phyloP scores from a whole-genome alignment of 345 rosid genomes.

The Orychophragmus violaceus region DNA sequence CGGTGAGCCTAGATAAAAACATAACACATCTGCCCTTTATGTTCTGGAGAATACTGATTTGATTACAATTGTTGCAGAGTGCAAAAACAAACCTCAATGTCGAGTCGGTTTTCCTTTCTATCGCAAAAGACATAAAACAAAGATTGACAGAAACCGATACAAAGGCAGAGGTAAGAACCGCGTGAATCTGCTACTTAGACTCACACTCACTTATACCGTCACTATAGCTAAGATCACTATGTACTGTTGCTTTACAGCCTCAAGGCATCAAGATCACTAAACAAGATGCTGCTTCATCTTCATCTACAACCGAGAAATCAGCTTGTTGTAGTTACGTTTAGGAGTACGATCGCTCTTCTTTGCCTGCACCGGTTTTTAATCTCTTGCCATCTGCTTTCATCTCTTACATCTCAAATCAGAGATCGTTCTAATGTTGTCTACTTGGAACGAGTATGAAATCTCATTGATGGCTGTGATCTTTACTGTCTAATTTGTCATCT shows the following conservation, averaged over 20 bases:
- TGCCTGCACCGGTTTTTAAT: slow-evolving; percentile 9
- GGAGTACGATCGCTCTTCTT: slow-evolving; percentile 22
- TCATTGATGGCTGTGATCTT: slow-evolving; percentile 33
- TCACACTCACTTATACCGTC: background rate
- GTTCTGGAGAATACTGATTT: background rate
- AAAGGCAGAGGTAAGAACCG: slow-evolving; percentile 26
- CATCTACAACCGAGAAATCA: slow-evolving; percentile 46
- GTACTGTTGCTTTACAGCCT: slow-evolving; percentile 34
- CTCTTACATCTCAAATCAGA: slow-evolving; percentile 31
- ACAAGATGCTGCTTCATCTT: slow-evolving; percentile 38
- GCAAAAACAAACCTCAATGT: slow-evolving; percentile 55
- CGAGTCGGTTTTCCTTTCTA: slow-evolving; percentile 54
- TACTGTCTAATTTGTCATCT: slow-evolving; percentile 25
- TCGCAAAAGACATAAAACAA: slow-evolving; percentile 54
- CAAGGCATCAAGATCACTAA: slow-evolving; percentile 64
- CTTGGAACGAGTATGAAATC: slow-evolving; percentile 28
- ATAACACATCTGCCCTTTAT: background rate
- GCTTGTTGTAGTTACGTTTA: slow-evolving; percentile 56
- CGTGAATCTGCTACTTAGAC: background rate
- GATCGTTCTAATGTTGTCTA: slow-evolving; percentile 21
- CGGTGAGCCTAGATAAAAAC: slow-evolving; percentile 34
- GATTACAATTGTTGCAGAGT: slow-evolving; percentile 35
- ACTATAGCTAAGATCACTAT: background rate
- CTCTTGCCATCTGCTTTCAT: slow-evolving; percentile 17
- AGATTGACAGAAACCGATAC: slow-evolving; percentile 43